A percentile compares a stretch with the other conserved stretches of the same genome.
These are phyloP conservation scores for Arthrobotrys sphaeroides DNA, from an alignment of 2,329 filamentous ascomycete genomes.

Conservation along the genomic window DNA sequence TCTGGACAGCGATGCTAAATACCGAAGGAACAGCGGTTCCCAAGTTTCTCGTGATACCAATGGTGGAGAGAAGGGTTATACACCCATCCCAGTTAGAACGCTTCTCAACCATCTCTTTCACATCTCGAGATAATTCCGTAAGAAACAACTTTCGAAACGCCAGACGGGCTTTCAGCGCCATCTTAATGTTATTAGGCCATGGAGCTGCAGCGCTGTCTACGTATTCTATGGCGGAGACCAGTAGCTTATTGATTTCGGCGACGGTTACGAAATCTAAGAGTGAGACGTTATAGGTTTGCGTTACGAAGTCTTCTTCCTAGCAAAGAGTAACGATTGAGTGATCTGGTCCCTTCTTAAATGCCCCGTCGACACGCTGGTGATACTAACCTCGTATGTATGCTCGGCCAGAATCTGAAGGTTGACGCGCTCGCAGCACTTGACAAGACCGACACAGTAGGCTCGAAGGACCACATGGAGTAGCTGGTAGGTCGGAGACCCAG, in stretches of 20 bases:
- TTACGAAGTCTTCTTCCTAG: constrained; percentile 95
- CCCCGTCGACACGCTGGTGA: not conserved
- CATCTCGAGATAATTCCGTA: constrained; percentile 64
- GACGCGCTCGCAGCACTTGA: constrained; percentile 84
- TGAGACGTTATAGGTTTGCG: constrained; percentile 84
- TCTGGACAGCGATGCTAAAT: constrained; percentile 89
- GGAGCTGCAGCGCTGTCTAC: constrained; percentile 36
- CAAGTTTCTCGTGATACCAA: constrained; percentile 71
- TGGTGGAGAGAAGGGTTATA: constrained; percentile 64
- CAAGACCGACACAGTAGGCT: constrained; percentile 83
- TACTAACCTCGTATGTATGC: constrained; percentile 83
- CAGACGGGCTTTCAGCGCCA: constrained; percentile 73
- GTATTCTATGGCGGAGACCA: constrained; percentile 54
- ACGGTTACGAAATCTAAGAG: constrained; percentile 74
- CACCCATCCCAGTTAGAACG: constrained; percentile 63
- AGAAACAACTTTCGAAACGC: constrained; percentile 73
- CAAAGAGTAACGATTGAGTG: constrained; percentile 28
- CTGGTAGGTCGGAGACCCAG: constrained; percentile 41
- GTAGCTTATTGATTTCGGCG: constrained; percentile 62
- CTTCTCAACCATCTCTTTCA: constrained; percentile 63
- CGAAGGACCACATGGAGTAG: constrained; percentile 70
- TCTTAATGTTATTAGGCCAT: constrained; percentile 64
- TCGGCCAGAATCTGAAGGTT: constrained; percentile 81
- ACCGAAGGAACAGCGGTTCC: constrained; percentile 76
- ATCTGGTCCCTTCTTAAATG: not conserved